Evolutionary conservation across 345 rosid species (phyloP), one percentile per base, ranked within the genome.

Genomic region (Boechera stricta): DNA sequence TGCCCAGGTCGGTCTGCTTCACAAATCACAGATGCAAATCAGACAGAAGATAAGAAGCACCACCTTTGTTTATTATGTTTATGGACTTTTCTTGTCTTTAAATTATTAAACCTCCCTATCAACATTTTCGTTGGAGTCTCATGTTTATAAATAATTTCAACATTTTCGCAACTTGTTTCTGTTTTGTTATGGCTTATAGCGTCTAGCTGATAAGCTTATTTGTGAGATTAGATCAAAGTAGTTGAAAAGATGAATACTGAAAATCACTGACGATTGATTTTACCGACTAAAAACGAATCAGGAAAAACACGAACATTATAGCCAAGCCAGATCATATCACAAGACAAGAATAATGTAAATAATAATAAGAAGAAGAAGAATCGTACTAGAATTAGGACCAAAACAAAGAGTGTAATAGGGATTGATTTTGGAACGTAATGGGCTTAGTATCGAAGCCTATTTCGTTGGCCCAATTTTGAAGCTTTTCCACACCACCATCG

Each of bases 1-100:
- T 24, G 59, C 52, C 64, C 38, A 59, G 24, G n/a, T 45, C 59
- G 21, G 33, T n/a, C 51, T 33, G 57, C 75, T 29, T 39, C 56
- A 2, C 64, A 33, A 61, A 4, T 41, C 33, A 42, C 64, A 52
- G 16, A 51, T 42, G 42, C 39, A 10, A 24, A 9, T 18, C 35
- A 41, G 68, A 49, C 13, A 7, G 61, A 59, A 45, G 24, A 61
- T 28, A 16, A 47, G 12, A 57, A 65, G 31, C 16, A 62, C 6
- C n/a, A 12, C 59, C 73, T 15, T 16, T 67, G 73, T 39, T 29
- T 56, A 7, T 65, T 12, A 13, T 45, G 6, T 56, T 24, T 67
- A 11, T 28, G 0, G 4, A 54, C 8, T 6, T 33, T 48, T 58
- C 28, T 36, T 0, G 32, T 48, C 29, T 75, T 59, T 36, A 26